Conservation (phyloP, 1,139 yeast species). For the Candida frijolesensis region DNA sequence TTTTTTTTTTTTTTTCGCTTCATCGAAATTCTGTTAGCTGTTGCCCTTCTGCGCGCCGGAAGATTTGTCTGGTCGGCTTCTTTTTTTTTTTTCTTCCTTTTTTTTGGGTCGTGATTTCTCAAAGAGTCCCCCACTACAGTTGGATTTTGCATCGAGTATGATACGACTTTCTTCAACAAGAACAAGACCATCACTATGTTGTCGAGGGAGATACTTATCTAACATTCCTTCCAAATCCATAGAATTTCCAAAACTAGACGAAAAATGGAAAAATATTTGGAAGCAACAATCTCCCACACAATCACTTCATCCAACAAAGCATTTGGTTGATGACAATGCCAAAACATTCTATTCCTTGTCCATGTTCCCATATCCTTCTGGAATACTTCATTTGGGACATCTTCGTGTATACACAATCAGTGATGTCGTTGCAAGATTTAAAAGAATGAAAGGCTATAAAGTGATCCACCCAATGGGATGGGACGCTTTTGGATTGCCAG, state of each 20-base stretch:
- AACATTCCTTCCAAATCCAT: neutral
- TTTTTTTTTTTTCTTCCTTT: conserved; percentile 4
- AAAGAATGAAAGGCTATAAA: conserved; percentile 71
- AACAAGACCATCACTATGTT: neutral
- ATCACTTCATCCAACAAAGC: conserved; percentile 49
- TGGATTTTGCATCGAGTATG: neutral
- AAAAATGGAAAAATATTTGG: conserved; percentile 60
- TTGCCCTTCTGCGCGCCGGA: neutral
- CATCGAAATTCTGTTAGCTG: neutral
- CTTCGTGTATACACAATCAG: conserved; percentile 88
- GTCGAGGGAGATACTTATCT: neutral
- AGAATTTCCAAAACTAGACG: conserved; percentile 30
- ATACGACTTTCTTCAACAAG: neutral
- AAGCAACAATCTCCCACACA: conserved; percentile 36
- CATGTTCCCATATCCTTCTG: conserved; percentile 97
- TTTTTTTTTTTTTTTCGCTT: neutral
- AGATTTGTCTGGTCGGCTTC: conserved; percentile 11
- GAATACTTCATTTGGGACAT: conserved; percentile 90
- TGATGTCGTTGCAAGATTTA: conserved; percentile 79
- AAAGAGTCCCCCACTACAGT: neutral
- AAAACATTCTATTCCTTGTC: conserved; percentile 67
- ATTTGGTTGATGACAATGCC: conserved; percentile 19
- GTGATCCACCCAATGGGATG: conserved; percentile 98
- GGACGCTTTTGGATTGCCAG: conserved; percentile 98
- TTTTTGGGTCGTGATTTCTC: neutral